Conservation (phyloP, 257 asterid species). For the Buddleja alternifolia region DNA sequence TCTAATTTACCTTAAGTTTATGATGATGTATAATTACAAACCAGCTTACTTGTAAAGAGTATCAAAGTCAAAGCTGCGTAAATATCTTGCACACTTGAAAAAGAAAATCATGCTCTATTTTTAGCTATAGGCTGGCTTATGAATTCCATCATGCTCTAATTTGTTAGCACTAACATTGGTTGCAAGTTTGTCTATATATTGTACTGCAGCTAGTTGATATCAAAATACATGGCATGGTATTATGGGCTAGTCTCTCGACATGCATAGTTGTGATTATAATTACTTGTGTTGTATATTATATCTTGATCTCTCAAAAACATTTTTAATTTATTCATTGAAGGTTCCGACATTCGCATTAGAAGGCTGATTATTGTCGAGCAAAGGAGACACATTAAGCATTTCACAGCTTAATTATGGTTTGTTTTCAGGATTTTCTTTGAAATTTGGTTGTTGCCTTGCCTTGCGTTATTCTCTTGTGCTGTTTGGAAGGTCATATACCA, state of each 20-base stretch:
- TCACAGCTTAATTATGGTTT: slow-evolving; percentile 33
- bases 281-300: not conserved
- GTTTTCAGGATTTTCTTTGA: not conserved
- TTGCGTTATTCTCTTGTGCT: not conserved
- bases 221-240: slow-evolving; percentile 2
- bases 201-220: not conserved
- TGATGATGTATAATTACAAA: too few relatives aligned
- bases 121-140: not conserved
- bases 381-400: slow-evolving; percentile 27
- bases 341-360: slow-evolving; percentile 73
- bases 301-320: slow-evolving; percentile 13
- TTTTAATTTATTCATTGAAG: slow-evolving; percentile 47
- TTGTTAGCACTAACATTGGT: slow-evolving; percentile 1
- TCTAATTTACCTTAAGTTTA: too few relatives aligned
- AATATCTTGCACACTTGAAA: not conserved
- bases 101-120: not conserved
- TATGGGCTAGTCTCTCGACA: slow-evolving; percentile 4
- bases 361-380: slow-evolving; percentile 53
- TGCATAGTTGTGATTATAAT: slow-evolving; percentile 6
- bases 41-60: not conserved
- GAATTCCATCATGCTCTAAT: not conserved
- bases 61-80: not conserved
- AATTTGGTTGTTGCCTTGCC: not conserved
- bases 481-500: not conserved
- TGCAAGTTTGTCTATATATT: slow-evolving; percentile 1